Conservation (phyloP, 768 basidiomycete genomes). For the Trametopsis cervina region DNA sequence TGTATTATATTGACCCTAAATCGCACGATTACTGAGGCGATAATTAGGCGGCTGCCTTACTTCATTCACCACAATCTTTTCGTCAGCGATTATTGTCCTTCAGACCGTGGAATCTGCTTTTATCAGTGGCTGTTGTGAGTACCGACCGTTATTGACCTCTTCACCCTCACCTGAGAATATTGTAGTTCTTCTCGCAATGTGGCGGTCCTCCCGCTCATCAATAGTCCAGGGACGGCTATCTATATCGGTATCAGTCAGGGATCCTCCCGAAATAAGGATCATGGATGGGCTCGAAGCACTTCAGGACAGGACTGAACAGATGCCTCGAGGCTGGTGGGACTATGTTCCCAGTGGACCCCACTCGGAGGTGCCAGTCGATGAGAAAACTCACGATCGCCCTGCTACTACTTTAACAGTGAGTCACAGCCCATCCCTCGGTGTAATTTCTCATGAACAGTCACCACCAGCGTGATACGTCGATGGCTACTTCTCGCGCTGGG, state of each 20-base stretch:
- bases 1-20: background rate
- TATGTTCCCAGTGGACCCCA: conserved; percentile 39
- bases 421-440: too few relatives aligned
- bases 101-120: conserved; percentile 51
- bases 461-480: too few relatives aligned
- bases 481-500: conserved; percentile 2
- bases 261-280: conserved; percentile 2
- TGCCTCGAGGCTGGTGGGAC: conserved; percentile 49
- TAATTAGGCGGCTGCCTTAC: conserved; percentile 41
- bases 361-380: too few relatives aligned
- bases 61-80: conserved; percentile 25
- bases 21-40: background rate
- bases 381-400: too few relatives aligned
- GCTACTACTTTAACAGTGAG: too few relatives aligned
- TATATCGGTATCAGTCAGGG: conserved; percentile 18
- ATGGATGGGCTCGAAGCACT: background rate
- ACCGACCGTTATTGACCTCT: background rate
- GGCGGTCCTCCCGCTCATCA: conserved; percentile 43
- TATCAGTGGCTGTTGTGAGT: conserved; percentile 54
- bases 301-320: background rate
- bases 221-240: conserved; percentile 51
- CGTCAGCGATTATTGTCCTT: conserved; percentile 35
- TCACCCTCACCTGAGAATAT: conserved; percentile 5
- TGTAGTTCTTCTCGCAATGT: conserved; percentile 49
- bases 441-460: too few relatives aligned